Evolutionary conservation across 2,329 filamentous ascomycete genomes (phyloP).

Genomic region (Aspergillus novoparasiticus): DNA sequence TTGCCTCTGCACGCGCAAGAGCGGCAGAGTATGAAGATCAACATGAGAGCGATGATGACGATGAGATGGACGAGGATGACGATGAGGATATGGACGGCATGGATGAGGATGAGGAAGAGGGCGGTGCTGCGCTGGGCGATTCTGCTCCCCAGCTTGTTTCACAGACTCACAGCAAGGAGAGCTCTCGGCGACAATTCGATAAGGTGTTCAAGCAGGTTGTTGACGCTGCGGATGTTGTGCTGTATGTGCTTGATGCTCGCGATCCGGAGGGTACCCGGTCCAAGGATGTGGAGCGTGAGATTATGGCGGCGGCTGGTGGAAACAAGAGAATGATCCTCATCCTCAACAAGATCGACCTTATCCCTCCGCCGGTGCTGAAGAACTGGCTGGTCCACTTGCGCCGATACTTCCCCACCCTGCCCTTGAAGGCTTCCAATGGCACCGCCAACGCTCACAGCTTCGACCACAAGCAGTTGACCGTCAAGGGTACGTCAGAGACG

Average conservation of each 20-base stretch:
- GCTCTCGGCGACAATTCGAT: constrained; percentile 85
- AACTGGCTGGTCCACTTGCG: constrained; percentile 83
- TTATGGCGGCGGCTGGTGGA: constrained; percentile 83
- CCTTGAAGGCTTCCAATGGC: constrained; percentile 79
- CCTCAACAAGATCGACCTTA: constrained; percentile 92
- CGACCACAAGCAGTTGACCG: constrained; percentile 86
- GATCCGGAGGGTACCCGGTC: constrained; percentile 90
- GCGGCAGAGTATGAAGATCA: constrained; percentile 40
- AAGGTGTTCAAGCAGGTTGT: constrained; percentile 95
- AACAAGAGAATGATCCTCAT: constrained; percentile 88
- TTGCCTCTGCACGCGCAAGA: constrained; percentile 45
- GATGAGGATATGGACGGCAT: constrained; percentile 63
- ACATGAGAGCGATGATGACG: constrained; percentile 44
- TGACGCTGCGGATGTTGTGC: constrained; percentile 82
- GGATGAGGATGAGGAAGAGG: constrained; percentile 57
- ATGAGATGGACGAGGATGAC: constrained; percentile 51
- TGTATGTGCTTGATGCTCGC: constrained; percentile 90
- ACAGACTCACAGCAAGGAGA: constrained; percentile 50
- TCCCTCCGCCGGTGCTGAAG: constrained; percentile 79
- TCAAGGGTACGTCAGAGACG: constrained; percentile 80
- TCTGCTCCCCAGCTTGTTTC: constrained; percentile 49
- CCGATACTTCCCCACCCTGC: constrained; percentile 87
- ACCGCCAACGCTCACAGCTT: constrained; percentile 87
- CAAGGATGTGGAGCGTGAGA: constrained; percentile 83
- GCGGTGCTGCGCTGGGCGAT: constrained; percentile 54